Evolutionary conservation across 2,329 filamentous ascomycete species (phyloP).

Genomic region (Tolypocladium sp.): DNA sequence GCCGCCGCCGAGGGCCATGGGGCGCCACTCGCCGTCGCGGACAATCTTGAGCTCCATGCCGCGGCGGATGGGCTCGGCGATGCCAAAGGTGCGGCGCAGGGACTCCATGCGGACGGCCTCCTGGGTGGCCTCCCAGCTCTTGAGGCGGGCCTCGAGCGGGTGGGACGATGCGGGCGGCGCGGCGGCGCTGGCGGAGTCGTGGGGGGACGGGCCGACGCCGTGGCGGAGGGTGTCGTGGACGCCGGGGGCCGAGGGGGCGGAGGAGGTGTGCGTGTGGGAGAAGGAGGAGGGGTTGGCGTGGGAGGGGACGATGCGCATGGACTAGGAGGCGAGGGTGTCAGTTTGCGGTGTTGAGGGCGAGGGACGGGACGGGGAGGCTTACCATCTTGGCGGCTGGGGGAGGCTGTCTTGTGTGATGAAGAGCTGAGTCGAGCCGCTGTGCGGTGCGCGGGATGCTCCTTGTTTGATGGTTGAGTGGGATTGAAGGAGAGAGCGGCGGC

Average conservation of each 20-base stretch:
- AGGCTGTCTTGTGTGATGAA: background rate
- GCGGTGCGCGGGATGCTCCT: background rate
- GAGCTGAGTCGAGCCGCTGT: background rate
- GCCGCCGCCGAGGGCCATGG: slow-evolving; percentile 56
- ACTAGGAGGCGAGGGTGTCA: slow-evolving; percentile 37
- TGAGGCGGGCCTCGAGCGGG: slow-evolving; percentile 84
- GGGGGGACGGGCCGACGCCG: slow-evolving; percentile 61
- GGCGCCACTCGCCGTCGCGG: slow-evolving; percentile 69
- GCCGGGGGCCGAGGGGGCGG: slow-evolving; percentile 84
- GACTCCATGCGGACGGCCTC: slow-evolving; percentile 80
- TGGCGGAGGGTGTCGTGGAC: slow-evolving; percentile 88
- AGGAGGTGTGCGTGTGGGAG: slow-evolving; percentile 53
- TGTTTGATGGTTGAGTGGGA: background rate
- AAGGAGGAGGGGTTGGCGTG: slow-evolving; percentile 56
- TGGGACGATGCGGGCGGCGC: slow-evolving; percentile 53
- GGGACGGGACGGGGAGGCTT: slow-evolving; percentile 14
- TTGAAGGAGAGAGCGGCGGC: background rate
- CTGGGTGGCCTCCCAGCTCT: slow-evolving; percentile 84
- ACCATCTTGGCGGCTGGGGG: slow-evolving; percentile 35
- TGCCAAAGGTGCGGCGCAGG: slow-evolving; percentile 78
- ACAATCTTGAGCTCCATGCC: slow-evolving; percentile 95
- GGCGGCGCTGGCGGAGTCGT: slow-evolving; percentile 27
- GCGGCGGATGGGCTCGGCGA: slow-evolving; percentile 84
- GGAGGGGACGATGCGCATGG: slow-evolving; percentile 80
- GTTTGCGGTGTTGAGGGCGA: slow-evolving; percentile 3